Percentiles rank a stretch among this genome's conserved stretches.
phyloP scores from a whole-genome alignment of 2,329 filamentous ascomycete species.

The Chaetomium sp. region DNA sequence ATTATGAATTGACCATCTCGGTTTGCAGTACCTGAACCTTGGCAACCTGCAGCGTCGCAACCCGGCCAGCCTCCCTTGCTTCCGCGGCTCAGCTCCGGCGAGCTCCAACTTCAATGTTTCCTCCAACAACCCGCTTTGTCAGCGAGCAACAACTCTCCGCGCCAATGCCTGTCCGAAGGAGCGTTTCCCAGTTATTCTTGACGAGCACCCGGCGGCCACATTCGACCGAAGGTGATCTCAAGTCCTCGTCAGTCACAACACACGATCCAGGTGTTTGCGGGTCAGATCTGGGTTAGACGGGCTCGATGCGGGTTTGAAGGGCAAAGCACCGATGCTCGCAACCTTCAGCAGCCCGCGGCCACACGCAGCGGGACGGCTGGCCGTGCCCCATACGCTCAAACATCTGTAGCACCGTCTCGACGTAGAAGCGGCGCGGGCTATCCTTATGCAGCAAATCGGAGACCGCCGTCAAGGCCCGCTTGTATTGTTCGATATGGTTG shows the following conservation, averaged over 20 bases:
- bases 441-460: not conserved
- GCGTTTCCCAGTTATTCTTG: too few relatives aligned
- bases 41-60: not conserved
- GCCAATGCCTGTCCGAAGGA: not conserved
- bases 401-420: not conserved
- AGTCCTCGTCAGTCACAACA: not conserved
- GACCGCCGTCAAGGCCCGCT: not conserved
- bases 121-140: constrained; percentile 2
- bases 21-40: constrained; percentile 1
- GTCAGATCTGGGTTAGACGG: too few relatives aligned
- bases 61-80: not conserved
- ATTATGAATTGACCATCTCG: constrained; percentile 7
- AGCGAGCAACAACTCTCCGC: not conserved
- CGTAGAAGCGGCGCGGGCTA: not conserved
- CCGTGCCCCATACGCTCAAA: not conserved
- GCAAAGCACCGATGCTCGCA: too few relatives aligned
- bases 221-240: not conserved
- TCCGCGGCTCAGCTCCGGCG: not conserved
- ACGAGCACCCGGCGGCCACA: too few relatives aligned
- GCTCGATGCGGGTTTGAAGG: too few relatives aligned
- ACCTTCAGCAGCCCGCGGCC: not conserved
- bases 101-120: not conserved
- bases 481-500: not conserved
- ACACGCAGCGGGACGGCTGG: not conserved
- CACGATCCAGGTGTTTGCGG: not conserved